Evolutionary conservation across 1,284 basidiomycete species (phyloP).

Genomic region (Boletus holoroseus): DNA sequence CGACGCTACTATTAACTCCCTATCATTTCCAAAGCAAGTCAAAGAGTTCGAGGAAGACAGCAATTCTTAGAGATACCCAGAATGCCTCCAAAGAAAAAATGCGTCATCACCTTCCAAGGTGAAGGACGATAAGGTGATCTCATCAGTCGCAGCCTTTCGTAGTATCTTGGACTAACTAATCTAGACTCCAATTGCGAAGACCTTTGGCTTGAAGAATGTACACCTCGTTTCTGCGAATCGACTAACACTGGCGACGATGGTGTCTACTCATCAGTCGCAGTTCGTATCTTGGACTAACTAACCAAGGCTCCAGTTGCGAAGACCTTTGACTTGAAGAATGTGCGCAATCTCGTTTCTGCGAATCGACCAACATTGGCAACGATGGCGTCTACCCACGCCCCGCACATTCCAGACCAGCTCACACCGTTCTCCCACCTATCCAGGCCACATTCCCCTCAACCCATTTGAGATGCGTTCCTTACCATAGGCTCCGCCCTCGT

Average conservation of each 20-base stretch:
- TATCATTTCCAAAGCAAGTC: background rate
- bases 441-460: conserved; percentile 79
- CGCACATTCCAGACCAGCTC: conserved; percentile 15
- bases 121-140: conserved; percentile 69
- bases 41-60: background rate
- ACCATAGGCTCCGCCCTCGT: conserved; percentile 83
- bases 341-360: conserved; percentile 34
- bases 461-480: conserved; percentile 77
- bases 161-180: no score
- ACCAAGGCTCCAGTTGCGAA: conserved; percentile 38
- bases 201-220: no score
- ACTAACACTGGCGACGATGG: no score
- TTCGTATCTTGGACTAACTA: conserved; percentile 26
- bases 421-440: conserved; percentile 45
- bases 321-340: conserved; percentile 94
- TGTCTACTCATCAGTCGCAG: no score
- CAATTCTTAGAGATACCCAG: background rate
- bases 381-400: conserved; percentile 5
- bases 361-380: conserved; percentile 7
- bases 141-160: no score
- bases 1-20: background rate
- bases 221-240: no score
- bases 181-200: no score
- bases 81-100: conserved; percentile 72
- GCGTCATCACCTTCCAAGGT: conserved; percentile 53